Conservation (phyloP, 176 grass and related monocot genomes). For the Phoenix roebelenii region DNA sequence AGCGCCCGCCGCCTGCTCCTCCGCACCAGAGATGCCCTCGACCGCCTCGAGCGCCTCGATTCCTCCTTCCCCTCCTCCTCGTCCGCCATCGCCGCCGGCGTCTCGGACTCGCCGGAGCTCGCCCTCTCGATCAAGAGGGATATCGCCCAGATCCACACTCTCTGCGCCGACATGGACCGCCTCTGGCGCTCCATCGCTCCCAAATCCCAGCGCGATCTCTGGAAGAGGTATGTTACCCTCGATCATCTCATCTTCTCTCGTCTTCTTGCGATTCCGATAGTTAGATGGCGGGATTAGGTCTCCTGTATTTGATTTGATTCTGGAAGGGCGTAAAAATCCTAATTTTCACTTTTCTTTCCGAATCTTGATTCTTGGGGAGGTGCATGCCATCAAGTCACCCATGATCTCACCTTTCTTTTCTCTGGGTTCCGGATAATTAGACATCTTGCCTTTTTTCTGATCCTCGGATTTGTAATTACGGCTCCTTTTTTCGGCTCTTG, state of each 20-base stretch:
- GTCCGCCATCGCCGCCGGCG: constrained; percentile 21
- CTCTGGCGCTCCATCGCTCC: constrained; percentile 78
- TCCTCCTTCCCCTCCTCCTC: constrained; percentile 38
- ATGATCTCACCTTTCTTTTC: no score
- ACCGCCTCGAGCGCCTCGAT: constrained; percentile 55
- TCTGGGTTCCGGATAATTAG: no score
- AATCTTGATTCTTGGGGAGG: no score
- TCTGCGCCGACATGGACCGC: constrained; percentile 89
- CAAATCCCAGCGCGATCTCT: constrained; percentile 83
- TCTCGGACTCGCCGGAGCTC: constrained; percentile 28
- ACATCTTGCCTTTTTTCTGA: no score
- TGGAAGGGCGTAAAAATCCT: no score
- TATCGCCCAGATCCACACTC: constrained; percentile 79
- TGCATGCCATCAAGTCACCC: no score
- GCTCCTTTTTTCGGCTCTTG: no score
- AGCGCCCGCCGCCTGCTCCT: constrained; percentile 62
- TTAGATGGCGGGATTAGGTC: no score
- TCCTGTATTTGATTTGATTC: no score
- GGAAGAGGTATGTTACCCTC: constrained; percentile 63
- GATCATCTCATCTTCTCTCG: not conserved
- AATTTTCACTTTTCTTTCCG: no score
- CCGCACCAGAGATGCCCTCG: constrained; percentile 51
- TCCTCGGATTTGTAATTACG: no score
- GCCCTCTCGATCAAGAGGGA: constrained; percentile 37
- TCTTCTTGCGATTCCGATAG: no score